phyloP scores from a whole-genome alignment of 2,329 filamentous ascomycete genomes.

The Colletotrichum tanaceti region DNA sequence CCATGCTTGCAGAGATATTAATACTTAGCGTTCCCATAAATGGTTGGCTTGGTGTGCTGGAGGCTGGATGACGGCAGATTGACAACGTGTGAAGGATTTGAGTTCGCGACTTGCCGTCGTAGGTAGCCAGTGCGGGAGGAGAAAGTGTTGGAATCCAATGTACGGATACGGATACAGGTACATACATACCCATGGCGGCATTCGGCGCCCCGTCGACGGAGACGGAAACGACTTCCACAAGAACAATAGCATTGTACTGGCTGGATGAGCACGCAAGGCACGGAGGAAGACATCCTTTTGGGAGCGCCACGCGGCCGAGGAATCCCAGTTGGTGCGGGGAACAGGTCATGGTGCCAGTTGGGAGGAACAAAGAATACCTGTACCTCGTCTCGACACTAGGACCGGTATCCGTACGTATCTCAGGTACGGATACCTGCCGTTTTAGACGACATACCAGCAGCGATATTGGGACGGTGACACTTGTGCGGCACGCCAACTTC shows the following conservation, averaged over 20 bases:
- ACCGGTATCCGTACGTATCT: too few relatives aligned
- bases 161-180: too few relatives aligned
- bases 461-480: conserved; percentile 1
- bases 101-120: too few relatives aligned
- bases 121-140: too few relatives aligned
- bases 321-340: background rate
- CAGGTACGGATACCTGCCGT: conserved; percentile 8
- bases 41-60: background rate
- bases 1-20: background rate
- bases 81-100: too few relatives aligned
- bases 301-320: conserved; percentile 29
- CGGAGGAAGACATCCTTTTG: conserved; percentile 28
- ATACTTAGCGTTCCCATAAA: background rate
- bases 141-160: too few relatives aligned
- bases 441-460: background rate
- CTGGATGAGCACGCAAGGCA: conserved; percentile 12
- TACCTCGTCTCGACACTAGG: conserved; percentile 7
- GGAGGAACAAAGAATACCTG: conserved; percentile 21
- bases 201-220: background rate
- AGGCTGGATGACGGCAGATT: background rate
- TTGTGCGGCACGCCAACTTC: background rate
- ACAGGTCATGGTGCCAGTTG: conserved; percentile 3
- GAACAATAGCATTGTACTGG: conserved; percentile 31
- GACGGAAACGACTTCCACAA: conserved; percentile 8
- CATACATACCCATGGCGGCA: background rate